These are phyloP conservation scores for Venturia effusa DNA, from an alignment of 2,329 filamentous ascomycete species.

Conservation along the genomic window DNA sequence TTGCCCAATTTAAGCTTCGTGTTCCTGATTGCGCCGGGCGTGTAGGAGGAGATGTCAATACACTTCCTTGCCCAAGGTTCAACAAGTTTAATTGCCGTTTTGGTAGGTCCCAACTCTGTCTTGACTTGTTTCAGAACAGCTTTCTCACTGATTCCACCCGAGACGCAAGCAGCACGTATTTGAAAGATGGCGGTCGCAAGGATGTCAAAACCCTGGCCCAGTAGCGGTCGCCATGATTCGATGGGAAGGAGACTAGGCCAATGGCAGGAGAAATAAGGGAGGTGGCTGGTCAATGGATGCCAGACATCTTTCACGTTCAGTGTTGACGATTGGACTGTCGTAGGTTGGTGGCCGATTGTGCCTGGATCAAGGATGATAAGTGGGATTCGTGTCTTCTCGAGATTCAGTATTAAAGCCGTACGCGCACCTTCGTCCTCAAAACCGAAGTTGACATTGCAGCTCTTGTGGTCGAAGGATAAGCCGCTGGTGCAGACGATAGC, in stretches of 20 bases:
- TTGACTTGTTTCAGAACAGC: not conserved
- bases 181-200: not conserved
- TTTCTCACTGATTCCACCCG: not conserved
- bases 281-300: not conserved
- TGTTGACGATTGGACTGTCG: not conserved
- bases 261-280: not conserved
- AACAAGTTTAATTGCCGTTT: not conserved
- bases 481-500: not conserved
- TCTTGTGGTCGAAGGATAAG: not conserved
- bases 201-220: not conserved
- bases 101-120: not conserved
- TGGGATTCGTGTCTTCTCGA: not conserved
- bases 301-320: not conserved
- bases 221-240: not conserved
- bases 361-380: not conserved
- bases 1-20: not conserved
- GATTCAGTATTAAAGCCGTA: not conserved
- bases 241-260: slow-evolving; percentile 4
- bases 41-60: not conserved
- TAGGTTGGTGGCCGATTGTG: not conserved
- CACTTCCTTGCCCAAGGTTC: not conserved
- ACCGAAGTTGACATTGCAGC: not conserved
- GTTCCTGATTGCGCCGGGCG: not conserved
- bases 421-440: not conserved
- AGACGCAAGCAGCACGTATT: not conserved